These are phyloP conservation scores for Phlebopus sp. DNA, from an alignment of 1,284 basidiomycete species.

Conservation along the genomic window DNA sequence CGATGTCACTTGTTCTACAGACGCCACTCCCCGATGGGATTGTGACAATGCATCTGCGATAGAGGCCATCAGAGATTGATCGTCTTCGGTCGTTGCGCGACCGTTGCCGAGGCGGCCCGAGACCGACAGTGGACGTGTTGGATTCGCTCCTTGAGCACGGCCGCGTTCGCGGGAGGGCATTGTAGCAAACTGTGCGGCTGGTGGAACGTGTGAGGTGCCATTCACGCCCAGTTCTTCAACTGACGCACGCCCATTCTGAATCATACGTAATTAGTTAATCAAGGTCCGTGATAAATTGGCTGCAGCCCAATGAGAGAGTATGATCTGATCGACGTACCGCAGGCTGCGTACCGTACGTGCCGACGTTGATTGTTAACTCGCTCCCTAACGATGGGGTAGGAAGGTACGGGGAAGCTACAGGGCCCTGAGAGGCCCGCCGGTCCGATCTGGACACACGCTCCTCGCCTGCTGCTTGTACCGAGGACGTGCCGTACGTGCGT, in stretches of 20 bases:
- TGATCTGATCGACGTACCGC: slow-evolving; percentile 18
- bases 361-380: slow-evolving; percentile 25
- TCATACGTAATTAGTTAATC: slow-evolving; percentile 13
- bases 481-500: slow-evolving; percentile 12
- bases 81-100: slow-evolving; percentile 18
- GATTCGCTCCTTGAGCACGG: slow-evolving; percentile 3
- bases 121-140: slow-evolving; percentile 8
- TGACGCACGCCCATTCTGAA: slow-evolving; percentile 23
- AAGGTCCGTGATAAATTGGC: slow-evolving; percentile 14
- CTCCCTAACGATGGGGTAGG: slow-evolving; percentile 30
- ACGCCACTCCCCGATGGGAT: slow-evolving; percentile 20
- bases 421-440: slow-evolving; percentile 7
- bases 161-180: slow-evolving; percentile 19
- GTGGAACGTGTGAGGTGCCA: neutral
- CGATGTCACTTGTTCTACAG: slow-evolving; percentile 25
- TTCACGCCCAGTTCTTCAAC: slow-evolving; percentile 28
- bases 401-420: slow-evolving; percentile 18
- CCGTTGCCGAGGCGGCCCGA: slow-evolving; percentile 11
- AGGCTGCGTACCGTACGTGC: slow-evolving; percentile 12
- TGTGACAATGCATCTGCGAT: slow-evolving; percentile 47
- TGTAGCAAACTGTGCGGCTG: slow-evolving; percentile 22
- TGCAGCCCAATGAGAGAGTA: slow-evolving; percentile 12
- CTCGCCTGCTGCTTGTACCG: slow-evolving; percentile 2
- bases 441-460: slow-evolving; percentile 3
- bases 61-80: slow-evolving; percentile 50